phyloP scores from a whole-genome alignment of 2,329 filamentous ascomycete species.

The Endothia cerciana region DNA sequence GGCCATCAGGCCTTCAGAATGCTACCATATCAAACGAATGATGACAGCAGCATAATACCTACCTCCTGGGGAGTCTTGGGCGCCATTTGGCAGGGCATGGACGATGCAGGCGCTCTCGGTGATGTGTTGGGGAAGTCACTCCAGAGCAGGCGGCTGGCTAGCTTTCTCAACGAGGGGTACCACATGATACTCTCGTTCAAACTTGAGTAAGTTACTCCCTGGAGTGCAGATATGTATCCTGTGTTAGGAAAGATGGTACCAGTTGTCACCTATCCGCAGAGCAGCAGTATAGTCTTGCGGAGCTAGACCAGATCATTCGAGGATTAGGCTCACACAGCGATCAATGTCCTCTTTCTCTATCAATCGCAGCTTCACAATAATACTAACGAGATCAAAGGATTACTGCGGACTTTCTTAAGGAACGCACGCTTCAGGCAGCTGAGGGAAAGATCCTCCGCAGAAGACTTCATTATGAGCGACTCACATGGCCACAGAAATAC shows the following conservation, averaged over 20 bases:
- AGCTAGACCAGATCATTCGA: neutral
- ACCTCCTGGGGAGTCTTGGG: neutral
- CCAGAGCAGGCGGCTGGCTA: neutral
- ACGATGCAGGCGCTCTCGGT: neutral
- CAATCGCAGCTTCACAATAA: neutral
- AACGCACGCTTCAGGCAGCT: neutral
- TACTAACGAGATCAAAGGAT: neutral
- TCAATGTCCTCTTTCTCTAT: neutral
- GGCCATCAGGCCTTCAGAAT: neutral
- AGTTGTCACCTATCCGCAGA: too few species aligned
- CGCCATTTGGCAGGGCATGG: neutral
- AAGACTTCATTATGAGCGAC: neutral
- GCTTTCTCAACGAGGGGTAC: neutral
- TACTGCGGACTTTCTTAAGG: neutral
- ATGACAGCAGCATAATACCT: neutral
- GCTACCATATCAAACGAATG: neutral
- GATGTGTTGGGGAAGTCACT: neutral
- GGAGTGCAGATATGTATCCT: neutral
- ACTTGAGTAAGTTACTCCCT: neutral
- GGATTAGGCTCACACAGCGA: too few species aligned
- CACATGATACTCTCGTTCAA: neutral
- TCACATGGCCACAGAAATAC: neutral
- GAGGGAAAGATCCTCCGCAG: neutral
- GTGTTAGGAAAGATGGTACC: neutral
- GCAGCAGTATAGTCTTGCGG: neutral